Conservation (phyloP, 2,329 filamentous ascomycete species). For the Xylaria sp. region DNA sequence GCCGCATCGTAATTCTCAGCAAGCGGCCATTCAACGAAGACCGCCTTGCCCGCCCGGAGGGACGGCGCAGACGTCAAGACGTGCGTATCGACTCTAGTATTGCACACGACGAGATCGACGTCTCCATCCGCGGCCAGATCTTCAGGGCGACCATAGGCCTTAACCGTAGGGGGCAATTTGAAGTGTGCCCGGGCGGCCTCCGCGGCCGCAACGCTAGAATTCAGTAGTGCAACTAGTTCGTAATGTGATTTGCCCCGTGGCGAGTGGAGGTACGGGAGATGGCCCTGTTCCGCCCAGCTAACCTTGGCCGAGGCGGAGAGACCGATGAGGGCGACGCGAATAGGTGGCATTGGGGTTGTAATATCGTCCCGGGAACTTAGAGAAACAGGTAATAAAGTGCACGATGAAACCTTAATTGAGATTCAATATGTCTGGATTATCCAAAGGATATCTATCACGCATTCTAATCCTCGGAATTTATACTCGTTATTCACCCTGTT, state of each 20-base stretch:
- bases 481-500: not conserved
- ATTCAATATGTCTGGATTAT: not conserved
- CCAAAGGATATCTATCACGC: not conserved
- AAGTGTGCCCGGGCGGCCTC: conserved; percentile 57
- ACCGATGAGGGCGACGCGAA: conserved; percentile 68
- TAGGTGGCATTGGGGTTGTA: conserved; percentile 58
- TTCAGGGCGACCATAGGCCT: conserved; percentile 62
- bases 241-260: conserved; percentile 56
- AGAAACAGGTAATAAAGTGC: not conserved
- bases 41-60: conserved; percentile 62
- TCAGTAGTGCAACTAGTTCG: conserved; percentile 63
- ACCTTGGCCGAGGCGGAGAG: conserved; percentile 63
- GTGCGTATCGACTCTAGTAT: conserved; percentile 66
- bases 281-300: conserved; percentile 66
- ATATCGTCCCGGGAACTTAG: not conserved
- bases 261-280: conserved; percentile 69
- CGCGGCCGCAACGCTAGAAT: conserved; percentile 60
- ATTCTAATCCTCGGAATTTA: conserved; percentile 8
- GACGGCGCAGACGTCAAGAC: conserved; percentile 58
- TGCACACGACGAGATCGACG: conserved; percentile 66
- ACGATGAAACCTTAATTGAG: not conserved
- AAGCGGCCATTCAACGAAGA: conserved; percentile 70
- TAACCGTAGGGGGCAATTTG: conserved; percentile 54
- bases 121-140: conserved; percentile 60
- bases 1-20: conserved; percentile 57